phyloP scores from a whole-genome alignment of 768 basidiomycete species.

The Leucosporidium scottii region DNA sequence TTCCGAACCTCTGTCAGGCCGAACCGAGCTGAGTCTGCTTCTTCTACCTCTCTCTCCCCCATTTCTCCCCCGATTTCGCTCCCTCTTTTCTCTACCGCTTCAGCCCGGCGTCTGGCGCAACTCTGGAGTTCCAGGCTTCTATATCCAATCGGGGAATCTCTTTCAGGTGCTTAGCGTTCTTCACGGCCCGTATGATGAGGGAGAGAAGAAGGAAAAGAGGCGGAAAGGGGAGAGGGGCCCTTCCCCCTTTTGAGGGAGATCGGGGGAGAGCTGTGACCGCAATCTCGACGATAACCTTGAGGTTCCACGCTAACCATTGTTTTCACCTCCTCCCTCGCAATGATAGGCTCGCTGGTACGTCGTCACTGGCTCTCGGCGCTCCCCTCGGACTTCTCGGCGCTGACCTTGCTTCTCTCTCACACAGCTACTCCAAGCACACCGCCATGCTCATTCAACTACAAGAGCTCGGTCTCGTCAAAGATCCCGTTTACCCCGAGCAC shows the following conservation, averaged over 20 bases:
- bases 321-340: no score
- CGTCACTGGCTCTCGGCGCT: no score
- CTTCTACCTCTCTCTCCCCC: background rate
- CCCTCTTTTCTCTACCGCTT: background rate
- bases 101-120: conserved; percentile 15
- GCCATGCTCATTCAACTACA: conserved; percentile 28
- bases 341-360: no score
- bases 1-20: background rate
- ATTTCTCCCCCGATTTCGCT: background rate
- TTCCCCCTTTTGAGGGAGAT: no score
- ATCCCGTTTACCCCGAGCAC: conserved; percentile 28
- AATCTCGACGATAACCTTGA: no score
- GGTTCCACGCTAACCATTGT: no score
- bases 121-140: conserved; percentile 26
- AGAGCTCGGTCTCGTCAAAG: conserved; percentile 34
- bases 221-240: no score
- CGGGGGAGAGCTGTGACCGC: no score
- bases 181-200: background rate
- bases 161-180: conserved; percentile 35
- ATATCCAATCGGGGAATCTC: background rate
- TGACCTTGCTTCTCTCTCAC: background rate
- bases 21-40: background rate
- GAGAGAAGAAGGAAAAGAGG: no score
- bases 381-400: background rate
- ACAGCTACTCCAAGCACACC: conserved; percentile 6